phyloP scores from a whole-genome alignment of 2,329 filamentous ascomycete genomes.

The Hirsutella minnesotensis region DNA sequence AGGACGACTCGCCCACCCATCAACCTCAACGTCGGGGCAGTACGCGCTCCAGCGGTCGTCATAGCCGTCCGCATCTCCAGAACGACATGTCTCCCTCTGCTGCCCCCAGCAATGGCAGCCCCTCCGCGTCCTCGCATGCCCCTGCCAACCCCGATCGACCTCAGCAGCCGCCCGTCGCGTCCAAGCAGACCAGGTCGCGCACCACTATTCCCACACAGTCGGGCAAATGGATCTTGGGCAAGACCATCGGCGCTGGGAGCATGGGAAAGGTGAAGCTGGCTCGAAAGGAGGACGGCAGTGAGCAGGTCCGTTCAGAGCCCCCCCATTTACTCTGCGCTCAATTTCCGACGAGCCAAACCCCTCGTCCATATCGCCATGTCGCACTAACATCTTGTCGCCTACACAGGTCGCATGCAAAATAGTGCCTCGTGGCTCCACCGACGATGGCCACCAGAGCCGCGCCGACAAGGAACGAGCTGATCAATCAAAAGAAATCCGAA shows the following conservation, averaged over 20 bases:
- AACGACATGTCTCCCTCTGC: slow-evolving; percentile 39
- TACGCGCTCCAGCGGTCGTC: slow-evolving; percentile 31
- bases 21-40: slow-evolving; percentile 36
- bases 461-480: slow-evolving; percentile 81
- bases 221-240: slow-evolving; percentile 88
- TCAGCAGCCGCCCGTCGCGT: slow-evolving; percentile 20
- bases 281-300: slow-evolving; percentile 76
- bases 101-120: slow-evolving; percentile 39
- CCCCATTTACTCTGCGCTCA: neutral
- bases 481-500: slow-evolving; percentile 91
- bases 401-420: slow-evolving; percentile 83
- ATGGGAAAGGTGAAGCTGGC: slow-evolving; percentile 99
- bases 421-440: slow-evolving; percentile 78
- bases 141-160: slow-evolving; percentile 23
- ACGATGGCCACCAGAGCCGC: slow-evolving; percentile 63
- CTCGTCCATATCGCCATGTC: no score
- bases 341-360: neutral
- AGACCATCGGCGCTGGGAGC: slow-evolving; percentile 93
- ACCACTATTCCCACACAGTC: slow-evolving; percentile 85
- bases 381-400: neutral
- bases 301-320: slow-evolving; percentile 55
- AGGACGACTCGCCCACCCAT: slow-evolving; percentile 36
- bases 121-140: slow-evolving; percentile 36
- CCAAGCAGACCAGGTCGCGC: slow-evolving; percentile 44
- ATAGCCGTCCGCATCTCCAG: slow-evolving; percentile 17